phyloP scores from a whole-genome alignment of 352 stramenopile species.

The Phytopythium sindhum region DNA sequence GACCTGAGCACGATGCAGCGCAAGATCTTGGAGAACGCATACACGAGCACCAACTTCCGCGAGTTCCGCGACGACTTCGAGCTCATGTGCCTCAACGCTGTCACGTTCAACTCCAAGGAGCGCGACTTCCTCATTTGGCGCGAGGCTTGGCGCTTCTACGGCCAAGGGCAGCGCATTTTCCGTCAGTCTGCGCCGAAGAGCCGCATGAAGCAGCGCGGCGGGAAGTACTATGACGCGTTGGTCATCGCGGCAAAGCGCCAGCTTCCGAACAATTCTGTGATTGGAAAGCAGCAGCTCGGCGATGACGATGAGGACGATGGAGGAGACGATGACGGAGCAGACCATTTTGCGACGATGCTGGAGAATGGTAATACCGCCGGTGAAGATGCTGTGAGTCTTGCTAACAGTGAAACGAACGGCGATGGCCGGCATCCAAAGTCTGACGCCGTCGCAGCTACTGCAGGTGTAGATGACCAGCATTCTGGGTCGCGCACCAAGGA shows the following conservation, averaged over 20 bases:
- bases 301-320: conserved; percentile 26
- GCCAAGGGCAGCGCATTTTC: conserved; percentile 70
- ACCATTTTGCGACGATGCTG: conserved; percentile 15
- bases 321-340: conserved; percentile 26
- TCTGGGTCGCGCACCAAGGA: not conserved
- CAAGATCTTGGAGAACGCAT: conserved; percentile 65
- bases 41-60: conserved; percentile 70
- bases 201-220: conserved; percentile 73
- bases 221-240: conserved; percentile 66
- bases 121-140: conserved; percentile 90
- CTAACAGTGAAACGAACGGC: not conserved
- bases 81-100: conserved; percentile 93
- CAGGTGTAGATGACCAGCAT: not conserved
- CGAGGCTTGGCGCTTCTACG: conserved; percentile 91
- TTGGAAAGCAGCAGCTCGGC: conserved; percentile 43
- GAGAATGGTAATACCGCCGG: not conserved
- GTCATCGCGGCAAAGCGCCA: conserved; percentile 75
- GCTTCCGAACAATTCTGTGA: conserved; percentile 74
- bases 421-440: not conserved
- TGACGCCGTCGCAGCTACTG: not conserved
- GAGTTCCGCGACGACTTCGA: conserved; percentile 92
- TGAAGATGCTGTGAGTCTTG: not conserved
- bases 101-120: conserved; percentile 94
- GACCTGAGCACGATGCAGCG: conserved; percentile 88
- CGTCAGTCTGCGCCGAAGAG: conserved; percentile 69